Conservation (phyloP, 148 eudicot species). For the Talinum fruticosum region DNA sequence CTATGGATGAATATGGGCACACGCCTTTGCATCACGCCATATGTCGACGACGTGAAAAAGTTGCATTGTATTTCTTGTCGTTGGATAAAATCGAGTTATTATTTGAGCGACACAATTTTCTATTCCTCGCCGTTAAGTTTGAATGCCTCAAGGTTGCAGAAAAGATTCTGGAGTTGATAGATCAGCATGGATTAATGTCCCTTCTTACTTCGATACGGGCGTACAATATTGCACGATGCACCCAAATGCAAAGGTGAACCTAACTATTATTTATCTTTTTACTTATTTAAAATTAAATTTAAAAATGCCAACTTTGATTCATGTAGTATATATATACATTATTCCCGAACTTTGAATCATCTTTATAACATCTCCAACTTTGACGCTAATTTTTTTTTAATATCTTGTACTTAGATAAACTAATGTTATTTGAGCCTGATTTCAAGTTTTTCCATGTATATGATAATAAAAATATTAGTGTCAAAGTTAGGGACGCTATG, state of each 20-base stretch:
- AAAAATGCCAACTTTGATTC: too few species aligned
- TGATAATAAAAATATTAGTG: too few species aligned
- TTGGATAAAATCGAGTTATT: background rate
- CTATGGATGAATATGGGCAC: background rate
- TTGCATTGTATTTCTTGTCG: background rate
- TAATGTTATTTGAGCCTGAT: too few species aligned
- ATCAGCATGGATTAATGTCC: background rate
- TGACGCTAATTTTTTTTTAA: too few species aligned
- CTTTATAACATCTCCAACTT: too few species aligned
- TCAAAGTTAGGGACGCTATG: too few species aligned
- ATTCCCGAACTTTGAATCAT: too few species aligned
- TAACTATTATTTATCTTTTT: background rate
- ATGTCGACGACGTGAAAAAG: background rate
- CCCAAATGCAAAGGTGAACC: background rate
- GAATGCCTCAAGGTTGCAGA: background rate
- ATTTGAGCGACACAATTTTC: background rate
- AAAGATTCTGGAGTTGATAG: background rate
- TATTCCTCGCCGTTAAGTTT: background rate
- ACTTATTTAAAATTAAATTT: too few species aligned
- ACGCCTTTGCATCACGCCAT: background rate
- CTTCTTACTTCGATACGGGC: background rate
- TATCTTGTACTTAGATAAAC: too few species aligned
- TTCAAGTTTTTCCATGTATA: too few species aligned
- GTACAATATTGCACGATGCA: background rate
- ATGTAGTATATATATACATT: too few species aligned